These are phyloP conservation scores for Pelargonium fulgidum DNA, from an alignment of 441 rosid genomes.

Conservation along the genomic window DNA sequence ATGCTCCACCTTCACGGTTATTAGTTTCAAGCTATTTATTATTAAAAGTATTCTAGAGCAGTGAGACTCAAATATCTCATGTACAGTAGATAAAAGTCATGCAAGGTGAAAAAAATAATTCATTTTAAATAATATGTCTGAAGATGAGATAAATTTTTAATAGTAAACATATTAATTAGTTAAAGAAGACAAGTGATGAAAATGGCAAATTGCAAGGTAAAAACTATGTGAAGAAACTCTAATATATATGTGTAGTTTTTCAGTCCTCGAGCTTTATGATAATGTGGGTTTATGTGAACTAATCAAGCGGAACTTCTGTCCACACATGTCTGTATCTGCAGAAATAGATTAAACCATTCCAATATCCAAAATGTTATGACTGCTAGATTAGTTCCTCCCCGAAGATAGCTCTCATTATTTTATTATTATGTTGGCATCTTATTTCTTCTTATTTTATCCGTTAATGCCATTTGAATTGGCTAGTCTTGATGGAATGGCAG, in stretches of 20 bases:
- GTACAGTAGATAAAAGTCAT: not conserved
- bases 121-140: too few relatives aligned
- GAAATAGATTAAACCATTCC: not conserved
- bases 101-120: not conserved
- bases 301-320: not conserved
- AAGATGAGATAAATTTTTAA: too few relatives aligned
- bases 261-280: too few relatives aligned
- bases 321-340: not conserved
- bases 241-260: too few relatives aligned
- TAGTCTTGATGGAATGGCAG: slow-evolving; percentile 33
- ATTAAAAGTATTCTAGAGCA: not conserved
- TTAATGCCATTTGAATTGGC: slow-evolving; percentile 6
- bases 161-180: too few relatives aligned
- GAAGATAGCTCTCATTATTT: not conserved
- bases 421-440: not conserved
- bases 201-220: too few relatives aligned
- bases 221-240: too few relatives aligned
- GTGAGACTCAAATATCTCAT: not conserved
- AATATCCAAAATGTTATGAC: not conserved
- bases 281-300: too few relatives aligned
- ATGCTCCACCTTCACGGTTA: too few relatives aligned
- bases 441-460: slow-evolving; percentile 3
- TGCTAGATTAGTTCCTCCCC: not conserved
- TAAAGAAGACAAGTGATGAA: too few relatives aligned
- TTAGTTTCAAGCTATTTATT: not conserved